phyloP scores from a whole-genome alignment of 2,329 filamentous ascomycete species.

The Penicillium sp. region DNA sequence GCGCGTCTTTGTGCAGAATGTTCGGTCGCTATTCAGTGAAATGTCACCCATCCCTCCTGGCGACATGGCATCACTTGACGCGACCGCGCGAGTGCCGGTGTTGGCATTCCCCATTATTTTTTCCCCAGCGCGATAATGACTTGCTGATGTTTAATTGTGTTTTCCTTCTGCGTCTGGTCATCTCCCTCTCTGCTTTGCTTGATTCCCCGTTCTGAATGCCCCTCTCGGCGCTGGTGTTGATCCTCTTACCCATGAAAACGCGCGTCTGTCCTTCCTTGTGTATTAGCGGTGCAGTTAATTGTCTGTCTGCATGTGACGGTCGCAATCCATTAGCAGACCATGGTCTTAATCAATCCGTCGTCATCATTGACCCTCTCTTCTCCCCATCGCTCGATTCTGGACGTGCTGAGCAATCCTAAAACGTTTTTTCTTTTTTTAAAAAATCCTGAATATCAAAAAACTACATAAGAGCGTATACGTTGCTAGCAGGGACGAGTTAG shows the following conservation, averaged over 20 bases:
- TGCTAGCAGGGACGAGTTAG: no score
- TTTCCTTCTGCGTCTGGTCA: no score
- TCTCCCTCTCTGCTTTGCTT: conserved; percentile 3
- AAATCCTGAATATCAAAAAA: no score
- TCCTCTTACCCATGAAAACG: conserved; percentile 16
- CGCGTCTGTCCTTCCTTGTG: conserved; percentile 15
- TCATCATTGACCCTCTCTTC: neutral
- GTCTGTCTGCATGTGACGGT: conserved; percentile 1
- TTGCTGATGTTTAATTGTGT: neutral
- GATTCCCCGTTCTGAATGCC: conserved; percentile 14
- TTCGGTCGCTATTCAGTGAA: no score
- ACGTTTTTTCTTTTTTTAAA: no score
- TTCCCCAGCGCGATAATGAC: conserved; percentile 13
- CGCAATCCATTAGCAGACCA: neutral
- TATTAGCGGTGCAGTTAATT: conserved; percentile 8
- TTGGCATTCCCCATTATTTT: conserved; percentile 3
- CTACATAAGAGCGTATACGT: no score
- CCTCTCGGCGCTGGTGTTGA: conserved; percentile 10
- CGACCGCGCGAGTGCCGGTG: no score
- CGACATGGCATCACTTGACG: no score
- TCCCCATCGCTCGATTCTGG: no score
- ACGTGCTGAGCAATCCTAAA: no score
- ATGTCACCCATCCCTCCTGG: no score
- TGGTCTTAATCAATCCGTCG: conserved; percentile 1
- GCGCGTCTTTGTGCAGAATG: neutral